Conservation (phyloP, 352 stramenopile genomes). For the Pythium rhizo-oryzae region DNA sequence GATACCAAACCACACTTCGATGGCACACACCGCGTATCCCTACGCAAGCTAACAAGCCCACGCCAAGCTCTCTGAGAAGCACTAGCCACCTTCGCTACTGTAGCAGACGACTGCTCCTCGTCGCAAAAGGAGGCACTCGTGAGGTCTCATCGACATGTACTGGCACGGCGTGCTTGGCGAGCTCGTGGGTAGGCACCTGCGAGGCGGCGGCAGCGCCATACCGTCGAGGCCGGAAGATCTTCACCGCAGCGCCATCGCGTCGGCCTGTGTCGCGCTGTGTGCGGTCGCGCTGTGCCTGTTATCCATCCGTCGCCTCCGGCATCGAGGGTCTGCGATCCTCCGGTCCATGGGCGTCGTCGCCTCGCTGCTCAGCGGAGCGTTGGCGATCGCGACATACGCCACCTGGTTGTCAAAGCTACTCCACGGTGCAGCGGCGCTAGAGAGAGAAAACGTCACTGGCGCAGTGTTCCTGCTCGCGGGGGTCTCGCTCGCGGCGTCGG, state of each 20-base stretch:
- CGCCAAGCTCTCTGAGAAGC: too few species aligned
- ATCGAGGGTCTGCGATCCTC: background rate
- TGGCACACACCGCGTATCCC: too few species aligned
- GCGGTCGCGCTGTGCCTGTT: background rate
- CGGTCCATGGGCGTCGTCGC: background rate
- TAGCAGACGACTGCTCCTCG: too few species aligned
- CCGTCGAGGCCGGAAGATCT: background rate
- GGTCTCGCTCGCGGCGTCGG: background rate
- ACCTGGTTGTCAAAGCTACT: background rate
- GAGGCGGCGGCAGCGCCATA: background rate
- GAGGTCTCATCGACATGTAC: background rate
- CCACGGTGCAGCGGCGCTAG: background rate
- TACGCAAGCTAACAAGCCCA: too few species aligned
- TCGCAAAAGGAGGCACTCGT: too few species aligned
- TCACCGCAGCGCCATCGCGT: background rate
- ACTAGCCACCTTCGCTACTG: too few species aligned
- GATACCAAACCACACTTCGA: too few species aligned
- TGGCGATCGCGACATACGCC: background rate
- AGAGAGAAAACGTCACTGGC: background rate
- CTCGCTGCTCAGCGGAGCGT: background rate
- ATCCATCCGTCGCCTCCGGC: too few species aligned
- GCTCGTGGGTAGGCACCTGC: background rate
- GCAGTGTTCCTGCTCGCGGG: background rate
- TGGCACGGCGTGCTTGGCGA: background rate
- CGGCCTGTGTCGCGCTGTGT: background rate